Evolutionary conservation across 371 early-diverging fungal genomes (phyloP).

Genomic region (Rhizopus stolonifer): DNA sequence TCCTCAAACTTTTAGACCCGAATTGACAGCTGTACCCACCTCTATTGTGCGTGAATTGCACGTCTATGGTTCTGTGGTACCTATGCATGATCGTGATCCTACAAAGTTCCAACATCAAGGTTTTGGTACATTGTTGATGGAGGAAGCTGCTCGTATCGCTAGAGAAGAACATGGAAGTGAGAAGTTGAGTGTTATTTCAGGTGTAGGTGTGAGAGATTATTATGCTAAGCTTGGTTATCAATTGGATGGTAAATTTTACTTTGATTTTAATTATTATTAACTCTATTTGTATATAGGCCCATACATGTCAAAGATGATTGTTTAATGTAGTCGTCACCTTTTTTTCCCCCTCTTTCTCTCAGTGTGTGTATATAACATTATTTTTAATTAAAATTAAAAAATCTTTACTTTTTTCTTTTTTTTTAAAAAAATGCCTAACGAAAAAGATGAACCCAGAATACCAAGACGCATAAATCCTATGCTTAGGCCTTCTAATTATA

Average conservation of each 20-base stretch:
- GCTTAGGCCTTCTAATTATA: too few species aligned
- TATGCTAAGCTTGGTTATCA: constrained; percentile 98
- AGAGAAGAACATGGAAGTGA: constrained; percentile 96
- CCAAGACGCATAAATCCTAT: too few species aligned
- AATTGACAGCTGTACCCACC: constrained; percentile 80
- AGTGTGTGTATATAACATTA: neutral
- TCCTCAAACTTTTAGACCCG: constrained; percentile 91
- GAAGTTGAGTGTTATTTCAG: constrained; percentile 98
- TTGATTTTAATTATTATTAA: neutral
- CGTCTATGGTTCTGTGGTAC: constrained; percentile 99
- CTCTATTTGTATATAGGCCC: constrained; percentile 54
- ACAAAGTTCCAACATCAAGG: constrained; percentile 99
- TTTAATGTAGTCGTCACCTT: constrained; percentile 11
- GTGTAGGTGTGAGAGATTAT: constrained; percentile 98
- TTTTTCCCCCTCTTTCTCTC: neutral
- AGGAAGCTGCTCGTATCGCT: constrained; percentile 99
- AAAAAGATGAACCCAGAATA: too few species aligned
- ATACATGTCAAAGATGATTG: constrained; percentile 92
- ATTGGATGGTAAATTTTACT: constrained; percentile 78
- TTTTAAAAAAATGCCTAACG: neutral
- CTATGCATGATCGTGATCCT: constrained; percentile 94
- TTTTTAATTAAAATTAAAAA: neutral
- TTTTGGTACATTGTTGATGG: constrained; percentile 98
- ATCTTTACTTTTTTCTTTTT: neutral
- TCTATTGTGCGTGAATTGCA: constrained; percentile 99